Conservation (phyloP, 306 rosid genomes). For the Castanopsis chinensis region DNA sequence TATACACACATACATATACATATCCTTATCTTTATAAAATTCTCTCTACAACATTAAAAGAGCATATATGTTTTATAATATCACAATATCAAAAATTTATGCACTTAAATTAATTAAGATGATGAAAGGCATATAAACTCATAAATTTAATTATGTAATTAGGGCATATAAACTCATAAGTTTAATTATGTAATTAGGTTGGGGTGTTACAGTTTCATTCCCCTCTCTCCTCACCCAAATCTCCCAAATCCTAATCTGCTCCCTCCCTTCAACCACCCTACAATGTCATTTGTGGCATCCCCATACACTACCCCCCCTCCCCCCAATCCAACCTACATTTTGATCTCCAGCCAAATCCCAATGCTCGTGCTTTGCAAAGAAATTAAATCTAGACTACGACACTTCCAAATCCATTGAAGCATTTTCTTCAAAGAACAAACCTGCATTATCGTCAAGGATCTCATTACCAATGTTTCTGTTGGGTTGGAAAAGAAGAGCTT, state of each 20-base stretch:
- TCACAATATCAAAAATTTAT: too few species aligned
- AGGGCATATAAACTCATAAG: too few species aligned
- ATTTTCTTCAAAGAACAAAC: slow-evolving; percentile 43
- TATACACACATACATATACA: too few species aligned
- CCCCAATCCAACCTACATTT: slow-evolving; percentile 56
- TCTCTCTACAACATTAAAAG: too few species aligned
- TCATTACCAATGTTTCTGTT: slow-evolving; percentile 59
- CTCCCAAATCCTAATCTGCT: slow-evolving; percentile 62
- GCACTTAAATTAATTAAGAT: too few species aligned
- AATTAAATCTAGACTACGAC: slow-evolving; percentile 80
- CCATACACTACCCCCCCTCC: slow-evolving; percentile 83
- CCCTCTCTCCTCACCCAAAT: slow-evolving; percentile 74
- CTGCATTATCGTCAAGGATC: slow-evolving; percentile 74
- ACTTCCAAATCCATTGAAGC: slow-evolving; percentile 84
- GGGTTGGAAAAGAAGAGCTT: too few species aligned
- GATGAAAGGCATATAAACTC: too few species aligned
- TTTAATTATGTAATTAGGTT: too few species aligned
- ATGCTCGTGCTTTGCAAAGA: slow-evolving; percentile 96
- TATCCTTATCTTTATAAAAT: too few species aligned
- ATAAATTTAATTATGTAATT: too few species aligned
- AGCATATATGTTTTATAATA: too few species aligned
- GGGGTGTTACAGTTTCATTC: too few species aligned
- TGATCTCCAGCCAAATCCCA: slow-evolving; percentile 46
- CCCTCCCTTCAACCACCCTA: slow-evolving; percentile 53
- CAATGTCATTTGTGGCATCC: slow-evolving; percentile 79